Percentiles rank a stretch among this genome's conserved stretches.
Evolutionary conservation across 305 asterid genomes (phyloP).

Genomic region (Caryopteris hybrid): DNA sequence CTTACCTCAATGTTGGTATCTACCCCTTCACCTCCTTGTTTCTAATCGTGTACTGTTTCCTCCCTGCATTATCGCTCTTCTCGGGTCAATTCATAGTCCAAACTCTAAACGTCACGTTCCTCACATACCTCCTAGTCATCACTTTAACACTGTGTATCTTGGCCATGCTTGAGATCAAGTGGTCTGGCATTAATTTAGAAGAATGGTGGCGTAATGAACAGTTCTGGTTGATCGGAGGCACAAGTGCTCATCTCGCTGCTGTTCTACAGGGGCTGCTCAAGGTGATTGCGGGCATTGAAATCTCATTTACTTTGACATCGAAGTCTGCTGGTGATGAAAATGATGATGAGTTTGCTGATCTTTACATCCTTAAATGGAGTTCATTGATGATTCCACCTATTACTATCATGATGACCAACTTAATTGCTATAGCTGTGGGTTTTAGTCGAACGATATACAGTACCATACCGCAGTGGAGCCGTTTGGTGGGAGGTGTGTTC

Average conservation of each 20-base stretch:
- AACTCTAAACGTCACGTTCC: slow-evolving; percentile 65
- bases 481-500: slow-evolving; percentile 85
- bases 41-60: slow-evolving; percentile 90
- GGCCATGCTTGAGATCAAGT: slow-evolving; percentile 87
- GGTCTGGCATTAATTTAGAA: slow-evolving; percentile 81
- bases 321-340: slow-evolving; percentile 73
- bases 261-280: slow-evolving; percentile 89
- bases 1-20: slow-evolving; percentile 91
- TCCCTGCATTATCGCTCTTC: slow-evolving; percentile 86
- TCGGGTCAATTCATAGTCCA: slow-evolving; percentile 90
- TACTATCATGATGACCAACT: slow-evolving; percentile 66
- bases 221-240: slow-evolving; percentile 90
- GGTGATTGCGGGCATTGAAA: slow-evolving; percentile 90
- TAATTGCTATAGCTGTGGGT: slow-evolving; percentile 83
- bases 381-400: slow-evolving; percentile 79
- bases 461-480: slow-evolving; percentile 88
- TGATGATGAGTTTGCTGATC: slow-evolving; percentile 73
- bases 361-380: slow-evolving; percentile 68
- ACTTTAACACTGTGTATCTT: slow-evolving; percentile 64
- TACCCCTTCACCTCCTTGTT: slow-evolving; percentile 89
- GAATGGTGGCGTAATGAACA: slow-evolving; percentile 99
- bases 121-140: slow-evolving; percentile 65
- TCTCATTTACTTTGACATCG: slow-evolving; percentile 80
- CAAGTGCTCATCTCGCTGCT: slow-evolving; percentile 95
- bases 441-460: slow-evolving; percentile 80